Evolutionary conservation across 345 rosid genomes (phyloP).

Genomic region (Salix exigua): DNA sequence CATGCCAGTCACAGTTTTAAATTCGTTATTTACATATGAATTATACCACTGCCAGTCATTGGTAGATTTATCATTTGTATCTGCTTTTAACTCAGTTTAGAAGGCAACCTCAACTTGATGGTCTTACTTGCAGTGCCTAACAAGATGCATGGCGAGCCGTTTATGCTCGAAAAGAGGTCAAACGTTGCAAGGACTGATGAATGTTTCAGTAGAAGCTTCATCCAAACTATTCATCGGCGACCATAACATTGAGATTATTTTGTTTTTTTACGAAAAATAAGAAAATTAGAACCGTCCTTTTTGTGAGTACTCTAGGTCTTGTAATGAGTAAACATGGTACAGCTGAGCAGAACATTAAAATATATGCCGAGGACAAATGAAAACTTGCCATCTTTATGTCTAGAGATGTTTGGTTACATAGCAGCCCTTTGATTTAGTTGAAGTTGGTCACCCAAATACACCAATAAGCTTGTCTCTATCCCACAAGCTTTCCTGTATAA

Average conservation of each 20-base stretch:
- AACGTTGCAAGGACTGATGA: background rate
- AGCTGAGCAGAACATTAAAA: background rate
- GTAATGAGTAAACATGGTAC: background rate
- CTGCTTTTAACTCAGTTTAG: background rate
- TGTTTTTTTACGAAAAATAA: too few species aligned
- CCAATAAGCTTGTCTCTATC: slow-evolving; percentile 22
- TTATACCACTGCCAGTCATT: background rate
- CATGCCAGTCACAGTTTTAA: slow-evolving; percentile 1
- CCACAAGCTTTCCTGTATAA: slow-evolving; percentile 15
- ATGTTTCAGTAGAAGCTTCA: background rate
- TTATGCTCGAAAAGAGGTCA: background rate
- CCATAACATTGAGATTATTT: background rate
- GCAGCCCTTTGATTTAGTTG: slow-evolving; percentile 12
- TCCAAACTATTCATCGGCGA: background rate
- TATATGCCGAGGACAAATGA: background rate
- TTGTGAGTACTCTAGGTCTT: background rate
- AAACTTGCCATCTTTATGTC: background rate
- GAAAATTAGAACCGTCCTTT: background rate
- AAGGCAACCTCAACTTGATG: background rate
- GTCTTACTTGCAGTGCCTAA: background rate
- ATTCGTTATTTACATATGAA: background rate
- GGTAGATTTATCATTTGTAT: background rate
- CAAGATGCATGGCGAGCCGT: background rate
- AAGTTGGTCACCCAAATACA: slow-evolving; percentile 35
- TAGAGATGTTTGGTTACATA: slow-evolving; percentile 3